Evolutionary conservation across 306 rosid genomes (phyloP).

Genomic region (Quercus dentata): DNA sequence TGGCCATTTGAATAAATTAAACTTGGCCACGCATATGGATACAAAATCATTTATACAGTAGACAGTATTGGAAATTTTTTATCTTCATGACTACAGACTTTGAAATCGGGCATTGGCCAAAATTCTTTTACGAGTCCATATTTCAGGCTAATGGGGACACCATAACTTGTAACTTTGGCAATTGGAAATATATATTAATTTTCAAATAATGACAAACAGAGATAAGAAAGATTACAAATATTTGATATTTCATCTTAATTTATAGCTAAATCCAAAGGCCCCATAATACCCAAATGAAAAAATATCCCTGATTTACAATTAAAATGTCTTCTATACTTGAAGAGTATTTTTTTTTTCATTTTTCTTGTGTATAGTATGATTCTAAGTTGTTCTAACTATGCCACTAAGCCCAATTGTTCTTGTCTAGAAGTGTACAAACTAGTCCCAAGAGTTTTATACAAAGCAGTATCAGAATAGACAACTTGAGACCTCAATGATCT

Average conservation of each 20-base stretch:
- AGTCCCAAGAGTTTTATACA: constrained; percentile 57
- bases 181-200: too few relatives aligned
- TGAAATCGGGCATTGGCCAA: constrained; percentile 13
- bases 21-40: background rate
- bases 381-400: background rate
- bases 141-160: constrained; percentile 5
- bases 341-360: background rate
- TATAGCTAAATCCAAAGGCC: too few relatives aligned
- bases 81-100: background rate
- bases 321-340: background rate
- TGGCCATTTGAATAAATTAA: background rate
- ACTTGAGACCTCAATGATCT: constrained; percentile 44
- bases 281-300: too few relatives aligned
- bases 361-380: background rate
- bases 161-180: background rate
- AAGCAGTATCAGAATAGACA: constrained; percentile 67
- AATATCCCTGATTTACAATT: constrained; percentile 15
- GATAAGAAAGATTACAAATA: too few relatives aligned
- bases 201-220: too few relatives aligned
- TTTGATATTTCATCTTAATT: too few relatives aligned
- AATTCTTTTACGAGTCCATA: constrained; percentile 20
- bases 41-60: background rate
- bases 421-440: constrained; percentile 45
- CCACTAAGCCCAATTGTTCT: background rate
- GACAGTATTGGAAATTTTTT: constrained; percentile 11